A percentile compares a stretch with the other conserved stretches of the same genome.
phyloP scores from a whole-genome alignment of 2,329 filamentous ascomycete genomes.

The Akanthomyces uredinophilus region DNA sequence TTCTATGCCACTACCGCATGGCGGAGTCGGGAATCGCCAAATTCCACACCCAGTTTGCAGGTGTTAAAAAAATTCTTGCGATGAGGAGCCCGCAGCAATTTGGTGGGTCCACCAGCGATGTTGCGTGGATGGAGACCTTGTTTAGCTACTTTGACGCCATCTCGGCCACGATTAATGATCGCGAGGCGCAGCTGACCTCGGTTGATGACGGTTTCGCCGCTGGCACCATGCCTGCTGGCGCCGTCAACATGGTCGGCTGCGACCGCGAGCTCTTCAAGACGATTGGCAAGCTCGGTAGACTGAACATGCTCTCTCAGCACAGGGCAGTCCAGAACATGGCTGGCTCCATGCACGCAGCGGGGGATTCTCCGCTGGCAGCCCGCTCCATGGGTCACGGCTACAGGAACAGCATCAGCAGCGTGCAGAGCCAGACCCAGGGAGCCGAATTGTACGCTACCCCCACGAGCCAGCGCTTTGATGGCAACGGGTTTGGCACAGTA shows the following conservation, averaged over 20 bases:
- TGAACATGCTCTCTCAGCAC: constrained; percentile 78
- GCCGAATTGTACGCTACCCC: constrained; percentile 26
- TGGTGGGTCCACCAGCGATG: constrained; percentile 55
- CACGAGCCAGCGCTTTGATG: constrained; percentile 57
- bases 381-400: constrained; percentile 40
- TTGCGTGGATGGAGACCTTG: constrained; percentile 85
- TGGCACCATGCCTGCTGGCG: constrained; percentile 52
- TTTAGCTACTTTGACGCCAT: constrained; percentile 96
- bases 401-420: constrained; percentile 29
- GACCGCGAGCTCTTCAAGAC: constrained; percentile 83
- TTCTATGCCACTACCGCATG: constrained; percentile 88
- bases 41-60: constrained; percentile 89
- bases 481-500: constrained; percentile 57
- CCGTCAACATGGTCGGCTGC: constrained; percentile 84
- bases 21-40: constrained; percentile 89
- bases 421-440: constrained; percentile 23
- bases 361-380: constrained; percentile 25
- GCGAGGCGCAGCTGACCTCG: constrained; percentile 75
- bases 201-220: constrained; percentile 51
- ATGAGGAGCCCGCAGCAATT: constrained; percentile 57
- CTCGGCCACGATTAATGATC: constrained; percentile 85
- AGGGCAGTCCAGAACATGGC: constrained; percentile 43
- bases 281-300: constrained; percentile 73
- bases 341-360: constrained; percentile 15
- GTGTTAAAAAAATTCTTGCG: constrained; percentile 82